These are phyloP conservation scores for Trichoderma parareesei DNA, from an alignment of 495 filamentous ascomycete species.

Conservation along the genomic window DNA sequence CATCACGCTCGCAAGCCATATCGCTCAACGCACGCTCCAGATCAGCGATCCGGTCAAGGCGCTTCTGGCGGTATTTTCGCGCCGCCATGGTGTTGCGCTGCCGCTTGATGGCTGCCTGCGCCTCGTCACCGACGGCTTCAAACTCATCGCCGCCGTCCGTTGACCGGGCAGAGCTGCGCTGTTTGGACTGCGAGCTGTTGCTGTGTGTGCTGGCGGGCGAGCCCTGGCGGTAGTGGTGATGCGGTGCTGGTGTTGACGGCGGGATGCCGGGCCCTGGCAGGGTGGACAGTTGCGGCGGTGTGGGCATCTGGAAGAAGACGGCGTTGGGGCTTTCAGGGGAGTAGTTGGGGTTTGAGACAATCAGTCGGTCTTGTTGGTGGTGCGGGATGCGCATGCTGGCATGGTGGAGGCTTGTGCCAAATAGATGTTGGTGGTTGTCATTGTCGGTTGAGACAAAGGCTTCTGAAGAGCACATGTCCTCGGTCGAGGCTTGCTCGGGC, in stretches of 20 bases:
- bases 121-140: background rate
- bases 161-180: background rate
- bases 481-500: background rate
- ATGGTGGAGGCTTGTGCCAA: constrained; percentile 4
- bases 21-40: constrained; percentile 54
- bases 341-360: background rate
- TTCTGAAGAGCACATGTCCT: background rate
- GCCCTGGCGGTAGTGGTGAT: constrained; percentile 1
- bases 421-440: constrained; percentile 5
- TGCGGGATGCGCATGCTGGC: background rate
- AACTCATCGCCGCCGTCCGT: background rate
- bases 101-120: constrained; percentile 35
- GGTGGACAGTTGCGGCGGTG: background rate
- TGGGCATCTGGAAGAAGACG: background rate
- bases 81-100: constrained; percentile 62
- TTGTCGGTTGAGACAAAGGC: background rate
- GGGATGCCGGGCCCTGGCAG: background rate
- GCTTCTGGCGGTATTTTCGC: constrained; percentile 62
- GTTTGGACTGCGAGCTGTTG: background rate
- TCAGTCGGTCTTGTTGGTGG: background rate
- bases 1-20: constrained; percentile 54
- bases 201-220: constrained; percentile 1
- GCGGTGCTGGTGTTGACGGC: background rate
- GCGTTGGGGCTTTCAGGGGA: background rate
- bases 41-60: constrained; percentile 55